Evolutionary conservation across 2,329 filamentous ascomycete genomes (phyloP), one percentile per base, ranked within the genome.

Genomic region (Aspergillus neoniger): DNA sequence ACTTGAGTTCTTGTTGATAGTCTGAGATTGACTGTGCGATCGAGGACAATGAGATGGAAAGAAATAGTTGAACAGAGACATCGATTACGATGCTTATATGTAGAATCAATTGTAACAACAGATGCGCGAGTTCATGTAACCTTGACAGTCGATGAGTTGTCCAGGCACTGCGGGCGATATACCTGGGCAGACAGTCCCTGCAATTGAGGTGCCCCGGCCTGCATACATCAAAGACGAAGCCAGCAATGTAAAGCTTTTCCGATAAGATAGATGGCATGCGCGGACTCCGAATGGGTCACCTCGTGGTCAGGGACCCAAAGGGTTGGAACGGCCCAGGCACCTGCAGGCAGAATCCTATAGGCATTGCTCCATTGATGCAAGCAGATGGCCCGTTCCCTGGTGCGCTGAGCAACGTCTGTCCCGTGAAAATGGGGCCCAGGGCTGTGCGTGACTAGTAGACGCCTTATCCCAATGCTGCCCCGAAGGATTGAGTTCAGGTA

Each of bases 401-500:
- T 36, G 32, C 7, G 39, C 38, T 39, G 32, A 25, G 39, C n/a
- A 6, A 55, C 25, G 5, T 47, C 23, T 36, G 53, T 21, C 39
- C 17, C 53, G 47, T 50, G 47, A 28, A 17, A 28, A 30, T n/a
- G 25, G 25, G 25, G 25, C 8, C 28, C 47, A 10, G 25, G 47
- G 47, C 25, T 28, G n/a, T 50, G 47, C 47, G 47, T 50, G 28
- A 50, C 25, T 10, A 32, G 28, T 28, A 50, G 47, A 28, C 17
- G 47, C n/a, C 41, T 44, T 44, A 23, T 44, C 10, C 41, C 41
- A 44, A n/a, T 19, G 21, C 41, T 44, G 25, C 15, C 25, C 25
- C 23, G 47, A 50, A 50, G 47, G 47, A 50, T 50, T 50, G n/a
- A 50, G 47, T 50, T 50, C 47, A 50, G 47, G 47, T 50, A 30